Evolutionary conservation across 192 early-diverging fungal genomes (phyloP).

Genomic region (Linnemannia schmuckeri): DNA sequence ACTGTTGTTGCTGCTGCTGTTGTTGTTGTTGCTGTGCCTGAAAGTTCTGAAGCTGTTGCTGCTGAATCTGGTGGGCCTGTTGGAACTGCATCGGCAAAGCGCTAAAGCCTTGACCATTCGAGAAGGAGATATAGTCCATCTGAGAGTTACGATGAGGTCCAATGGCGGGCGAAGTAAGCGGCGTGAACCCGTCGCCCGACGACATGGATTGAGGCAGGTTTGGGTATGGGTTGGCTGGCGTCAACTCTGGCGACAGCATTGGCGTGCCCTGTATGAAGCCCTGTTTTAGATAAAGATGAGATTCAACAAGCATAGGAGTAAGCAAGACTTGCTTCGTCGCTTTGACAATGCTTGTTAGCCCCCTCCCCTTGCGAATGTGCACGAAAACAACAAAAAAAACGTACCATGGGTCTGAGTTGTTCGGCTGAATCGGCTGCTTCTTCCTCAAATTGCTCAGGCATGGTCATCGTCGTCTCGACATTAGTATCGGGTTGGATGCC

Average conservation of each 20-base stretch:
- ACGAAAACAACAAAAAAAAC: not conserved
- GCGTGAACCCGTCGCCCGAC: conserved; percentile 63
- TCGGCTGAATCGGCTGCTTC: conserved; percentile 12
- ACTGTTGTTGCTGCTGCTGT: conserved; percentile 26
- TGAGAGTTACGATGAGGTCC: conserved; percentile 55
- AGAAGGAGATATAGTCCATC: conserved; percentile 35
- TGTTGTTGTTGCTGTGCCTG: conserved; percentile 25
- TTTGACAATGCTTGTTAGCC: not conserved
- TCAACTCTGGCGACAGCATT: conserved; percentile 78
- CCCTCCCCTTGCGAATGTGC: not conserved
- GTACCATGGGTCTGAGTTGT: not conserved
- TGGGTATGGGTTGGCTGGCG: conserved; percentile 69
- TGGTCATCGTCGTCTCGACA: conserved; percentile 9
- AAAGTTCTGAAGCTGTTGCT: conserved; percentile 30
- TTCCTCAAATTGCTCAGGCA: conserved; percentile 37
- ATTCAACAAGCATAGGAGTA: not conserved
- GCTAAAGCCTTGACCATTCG: conserved; percentile 13
- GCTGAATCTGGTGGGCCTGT: conserved; percentile 33
- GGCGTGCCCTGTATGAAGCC: conserved; percentile 61
- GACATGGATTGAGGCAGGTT: conserved; percentile 49
- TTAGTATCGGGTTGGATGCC: conserved; percentile 27
- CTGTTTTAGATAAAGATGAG: not conserved
- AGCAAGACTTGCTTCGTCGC: not conserved
- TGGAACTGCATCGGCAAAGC: conserved; percentile 43
- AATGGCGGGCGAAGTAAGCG: conserved; percentile 75